Base-by-base conservation (phyloP, 2,329 filamentous ascomycete species). In the Sarocladium oryzae region DNA sequence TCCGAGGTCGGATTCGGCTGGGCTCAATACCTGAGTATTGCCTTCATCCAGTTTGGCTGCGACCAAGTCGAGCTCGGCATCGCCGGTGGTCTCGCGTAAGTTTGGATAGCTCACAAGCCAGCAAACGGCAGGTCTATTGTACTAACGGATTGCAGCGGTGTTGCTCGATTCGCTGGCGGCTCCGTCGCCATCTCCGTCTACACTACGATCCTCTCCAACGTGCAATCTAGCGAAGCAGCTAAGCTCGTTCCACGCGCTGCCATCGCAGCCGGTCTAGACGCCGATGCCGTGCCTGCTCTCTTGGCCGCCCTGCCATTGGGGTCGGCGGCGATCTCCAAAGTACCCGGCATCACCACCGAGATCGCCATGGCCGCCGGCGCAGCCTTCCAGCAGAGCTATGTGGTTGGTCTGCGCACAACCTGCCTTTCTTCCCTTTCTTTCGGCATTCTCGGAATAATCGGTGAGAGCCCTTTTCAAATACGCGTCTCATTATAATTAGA, bases 61-160 rank as follows among this genome's bases (percentile, higher is more conserved):
- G 66, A 72, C 23, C 75, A 77, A 54, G 65, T 69, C 16, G 71
- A 76, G 46, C 64, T 77, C 0, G 74, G 74, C 13, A 95, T 58
- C 77, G 93, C 50, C 0, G 68, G 70, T 43, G 68, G 68, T 4
- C 61, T 71, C 38, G 68, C 65, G 68, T 67, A 57, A 57, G 60
- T 58, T 20, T 30, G 13, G 28, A n/a, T n/a, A n/a, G n/a, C n/a
- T n/a, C n/a, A n/a, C n/a, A n/a, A n/a, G n/a, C n/a, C n/a, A n/a
- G n/a, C n/a, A n/a, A n/a, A n/a, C n/a, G n/a, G n/a, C n/a, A n/a
- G n/a, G n/a, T n/a, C 9, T 37, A 16, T n/a, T 37, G 35, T 37
- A 21, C 40, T 45, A 20, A 57, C 37, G 51, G 15, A 20, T n/a
- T 11, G 51, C 33, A 59, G 57, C 4, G 71, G 72, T 20, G 67